Evolutionary conservation across 192 early-diverging fungal genomes (phyloP), one percentile per base, ranked within the genome.

Genomic region (Thamnidium elegans): DNA sequence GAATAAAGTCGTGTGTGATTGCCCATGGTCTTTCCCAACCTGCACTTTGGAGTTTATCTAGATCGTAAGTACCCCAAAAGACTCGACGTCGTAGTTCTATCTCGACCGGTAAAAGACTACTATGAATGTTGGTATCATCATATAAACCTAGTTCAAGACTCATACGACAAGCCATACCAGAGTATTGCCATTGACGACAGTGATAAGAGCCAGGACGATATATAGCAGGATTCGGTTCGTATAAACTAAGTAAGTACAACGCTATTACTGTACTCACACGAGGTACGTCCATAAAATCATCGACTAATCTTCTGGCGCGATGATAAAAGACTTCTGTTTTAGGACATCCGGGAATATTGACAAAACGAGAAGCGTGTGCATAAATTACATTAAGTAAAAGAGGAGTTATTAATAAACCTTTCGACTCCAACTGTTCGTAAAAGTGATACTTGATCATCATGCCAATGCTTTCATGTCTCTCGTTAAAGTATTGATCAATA

Each of bases 241-340:
- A 63, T 4, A 63, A 17, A 21, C 61, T 63, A 13, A 63, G 36
- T 20, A 72, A 14, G 14, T 55, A 42, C 13, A 72, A 17, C 0
- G 70, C 58, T 20, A 50, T 44, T 13, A 72, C 54, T 3, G 70
- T 67, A 55, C 70, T 53, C 21, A 67, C 51, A 53, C 70, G 55
- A 15, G 70, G 64, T 20, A 67, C 60, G 56, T 72, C 70, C 23
- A 72, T 30, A 50, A 72, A 72, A 50, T 72, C 70, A n/a, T 67
- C 70, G 6, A 72, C 46, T 15, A 72, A 53, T 30, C 58, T 48
- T 44, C 52, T 66, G 3, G 65, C 70, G 26, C 70, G 50, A 11
- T 72, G 64, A 58, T 62, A 72, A 50, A 72, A 72, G n/a, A 72
- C 60, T 55, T 72, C 65, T 11, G 63, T 53, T 7, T 51, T 23